Evolutionary conservation across 306 rosid species (phyloP).

Genomic region (Rubus idaeus): DNA sequence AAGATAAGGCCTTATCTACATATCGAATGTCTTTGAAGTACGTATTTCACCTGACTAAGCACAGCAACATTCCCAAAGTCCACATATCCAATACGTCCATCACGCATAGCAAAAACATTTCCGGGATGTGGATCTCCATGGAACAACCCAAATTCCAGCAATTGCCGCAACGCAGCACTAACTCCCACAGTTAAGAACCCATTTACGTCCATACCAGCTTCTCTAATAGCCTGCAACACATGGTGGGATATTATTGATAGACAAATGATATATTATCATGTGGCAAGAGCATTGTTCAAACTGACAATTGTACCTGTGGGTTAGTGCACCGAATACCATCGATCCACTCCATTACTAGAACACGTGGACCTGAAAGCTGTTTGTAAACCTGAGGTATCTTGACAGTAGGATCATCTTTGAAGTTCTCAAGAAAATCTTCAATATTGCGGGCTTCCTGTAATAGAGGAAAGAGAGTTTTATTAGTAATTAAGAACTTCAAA

Average conservation of each 20-base stretch:
- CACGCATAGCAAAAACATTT: constrained; percentile 95
- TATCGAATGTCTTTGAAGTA: constrained; percentile 11
- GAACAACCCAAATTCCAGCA: constrained; percentile 94
- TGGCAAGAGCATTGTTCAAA: constrained; percentile 22
- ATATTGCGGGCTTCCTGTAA: constrained; percentile 95
- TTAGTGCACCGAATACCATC: constrained; percentile 97
- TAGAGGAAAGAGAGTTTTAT: constrained; percentile 6
- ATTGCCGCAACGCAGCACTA: constrained; percentile 93
- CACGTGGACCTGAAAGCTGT: constrained; percentile 77
- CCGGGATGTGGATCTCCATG: constrained; percentile 99
- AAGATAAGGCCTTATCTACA: neutral
- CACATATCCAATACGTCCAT: constrained; percentile 97
- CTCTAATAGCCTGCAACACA: constrained; percentile 75
- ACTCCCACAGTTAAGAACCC: constrained; percentile 96
- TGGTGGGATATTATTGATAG: constrained; percentile 25
- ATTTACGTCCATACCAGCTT: constrained; percentile 80
- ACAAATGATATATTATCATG: constrained; percentile 20
- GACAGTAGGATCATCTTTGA: constrained; percentile 87
- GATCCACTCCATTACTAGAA: constrained; percentile 99
- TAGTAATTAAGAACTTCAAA: neutral
- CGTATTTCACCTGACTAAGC: constrained; percentile 85
- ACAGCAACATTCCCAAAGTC: constrained; percentile 98
- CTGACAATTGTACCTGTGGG: constrained; percentile 68
- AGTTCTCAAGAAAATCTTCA: constrained; percentile 92
- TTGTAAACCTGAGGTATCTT: constrained; percentile 91